Base-by-base conservation (phyloP, 2,329 filamentous ascomycete genomes). In the Xenoacremonium recifei region DNA sequence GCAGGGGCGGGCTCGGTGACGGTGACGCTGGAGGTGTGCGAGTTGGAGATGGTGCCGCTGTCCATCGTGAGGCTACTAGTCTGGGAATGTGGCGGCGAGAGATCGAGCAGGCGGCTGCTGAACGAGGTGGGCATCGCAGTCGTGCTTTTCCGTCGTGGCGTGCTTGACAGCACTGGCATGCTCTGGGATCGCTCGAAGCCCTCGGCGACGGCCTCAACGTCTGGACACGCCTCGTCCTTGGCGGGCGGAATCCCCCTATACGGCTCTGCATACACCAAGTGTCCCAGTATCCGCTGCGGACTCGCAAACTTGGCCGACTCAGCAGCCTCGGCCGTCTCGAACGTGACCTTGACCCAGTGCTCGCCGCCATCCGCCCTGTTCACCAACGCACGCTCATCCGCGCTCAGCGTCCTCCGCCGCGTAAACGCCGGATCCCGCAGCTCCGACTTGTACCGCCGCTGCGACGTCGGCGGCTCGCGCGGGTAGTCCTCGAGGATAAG, bases 401-500 rank as follows among this genome's bases (percentile, higher is more conserved):
- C 69, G 2, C 84, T 86, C 39, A 96, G 69, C 9, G 79, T 77
- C 30, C 73, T 71, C 38, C 79, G 76, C 44, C 82, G 80, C 35
- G 85, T 82, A 7, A 85, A 79, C 9, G 86, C 82, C 37, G 86
- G 80, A 55, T 89, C 84, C 49, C 85, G 79, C 47, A 88, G 79
- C 52, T 91, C 81, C 2, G 84, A 79, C 60, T 87, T 86, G 70
- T 86, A 92, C 44, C 85, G 77, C 43, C 77, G 75, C 59, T 80
- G 79, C 48, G 83, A 77, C 42, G 81, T 75, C 3, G 88, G 87
- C n/a, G 92, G 85, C 50, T 87, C 84, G 48, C 92, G 84, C 7
- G 90, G 82, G 66, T 97, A 97, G 67, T 96, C 91, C 69, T 97
- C 92, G 66, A 91, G 91, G 61, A 96, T 89, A 49, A 81, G 71